A percentile compares a stretch with the other conserved stretches of the same genome.
phyloP scores from a whole-genome alignment of 805 yeast species.

The Metschnikowia corniflorae region DNA sequence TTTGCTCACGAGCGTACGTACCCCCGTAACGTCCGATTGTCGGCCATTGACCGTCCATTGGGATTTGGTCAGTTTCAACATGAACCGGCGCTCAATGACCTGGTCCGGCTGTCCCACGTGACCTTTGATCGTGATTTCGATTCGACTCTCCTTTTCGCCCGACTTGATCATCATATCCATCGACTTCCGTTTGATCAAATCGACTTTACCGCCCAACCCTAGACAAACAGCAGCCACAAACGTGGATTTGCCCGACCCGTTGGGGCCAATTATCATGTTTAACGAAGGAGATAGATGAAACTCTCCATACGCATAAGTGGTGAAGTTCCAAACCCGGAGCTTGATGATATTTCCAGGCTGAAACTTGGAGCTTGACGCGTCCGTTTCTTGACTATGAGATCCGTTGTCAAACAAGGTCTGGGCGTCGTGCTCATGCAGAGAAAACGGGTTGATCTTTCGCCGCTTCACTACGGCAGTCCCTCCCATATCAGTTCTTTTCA shows the following conservation, averaged over 20 bases:
- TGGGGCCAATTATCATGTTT: slow-evolving; percentile 93
- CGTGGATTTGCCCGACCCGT: slow-evolving; percentile 94
- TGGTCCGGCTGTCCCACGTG: slow-evolving; percentile 30
- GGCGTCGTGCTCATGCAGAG: neutral
- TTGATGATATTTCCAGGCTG: slow-evolving; percentile 48
- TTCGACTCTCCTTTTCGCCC: slow-evolving; percentile 46
- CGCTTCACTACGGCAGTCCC: too few relatives aligned
- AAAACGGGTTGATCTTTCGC: slow-evolving; percentile 7
- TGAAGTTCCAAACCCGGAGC: slow-evolving; percentile 57
- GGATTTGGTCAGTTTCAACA: slow-evolving; percentile 37
- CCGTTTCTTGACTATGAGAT: neutral
- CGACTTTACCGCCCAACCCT: slow-evolving; percentile 79
- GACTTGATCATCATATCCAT: slow-evolving; percentile 69
- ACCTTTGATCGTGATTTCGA: slow-evolving; percentile 51
- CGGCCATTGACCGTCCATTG: slow-evolving; percentile 50
- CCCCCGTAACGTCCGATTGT: slow-evolving; percentile 38
- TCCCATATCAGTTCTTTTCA: too few relatives aligned
- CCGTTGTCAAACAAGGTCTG: neutral
- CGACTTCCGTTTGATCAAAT: slow-evolving; percentile 65
- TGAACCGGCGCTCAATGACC: slow-evolving; percentile 45
- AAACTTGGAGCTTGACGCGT: slow-evolving; percentile 8
- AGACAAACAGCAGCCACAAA: slow-evolving; percentile 89
- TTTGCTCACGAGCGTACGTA: slow-evolving; percentile 42
- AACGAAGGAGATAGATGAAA: slow-evolving; percentile 76
- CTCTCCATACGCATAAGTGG: slow-evolving; percentile 66